Percentiles rank a stretch among this genome's conserved stretches.
Conservation (phyloP, 139 green algal genomes). For the Chlorella sp. region DNA sequence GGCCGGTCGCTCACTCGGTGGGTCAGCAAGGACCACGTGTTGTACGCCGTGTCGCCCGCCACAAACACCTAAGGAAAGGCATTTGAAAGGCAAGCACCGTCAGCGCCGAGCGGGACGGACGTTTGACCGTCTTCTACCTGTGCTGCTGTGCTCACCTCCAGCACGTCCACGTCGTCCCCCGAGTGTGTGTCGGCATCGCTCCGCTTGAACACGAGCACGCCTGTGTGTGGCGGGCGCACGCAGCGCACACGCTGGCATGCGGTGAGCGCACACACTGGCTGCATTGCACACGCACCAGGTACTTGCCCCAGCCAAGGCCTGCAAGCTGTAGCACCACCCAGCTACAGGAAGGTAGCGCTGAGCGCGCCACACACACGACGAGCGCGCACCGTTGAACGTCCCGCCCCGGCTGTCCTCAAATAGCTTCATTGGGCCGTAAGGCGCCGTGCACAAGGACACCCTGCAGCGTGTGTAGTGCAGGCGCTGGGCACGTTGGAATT, state of each 20-base stretch:
- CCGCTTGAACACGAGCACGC: conserved; percentile 10
- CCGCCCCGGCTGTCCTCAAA: conserved; percentile 3
- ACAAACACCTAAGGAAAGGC: conserved; percentile 4
- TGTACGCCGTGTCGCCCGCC: conserved; percentile 9
- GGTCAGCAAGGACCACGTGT: conserved; percentile 12
- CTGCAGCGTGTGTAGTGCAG: too few relatives aligned
- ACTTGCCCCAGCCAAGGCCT: background rate
- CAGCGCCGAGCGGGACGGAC: too few relatives aligned
- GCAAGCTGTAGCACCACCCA: background rate
- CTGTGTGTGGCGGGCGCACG: too few relatives aligned
- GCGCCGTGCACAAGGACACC: background rate
- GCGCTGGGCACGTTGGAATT: too few relatives aligned
- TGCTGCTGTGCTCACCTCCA: too few relatives aligned
- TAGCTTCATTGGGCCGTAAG: conserved; percentile 4
- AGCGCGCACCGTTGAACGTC: conserved; percentile 6
- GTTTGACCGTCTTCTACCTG: too few relatives aligned
- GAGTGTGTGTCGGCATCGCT: background rate
- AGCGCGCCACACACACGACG: too few relatives aligned
- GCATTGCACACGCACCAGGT: too few relatives aligned
- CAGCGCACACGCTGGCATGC: too few relatives aligned
- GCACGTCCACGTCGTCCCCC: background rate
- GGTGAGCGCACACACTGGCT: too few relatives aligned
- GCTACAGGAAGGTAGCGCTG: background rate
- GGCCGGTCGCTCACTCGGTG: conserved; percentile 17
- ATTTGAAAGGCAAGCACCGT: too few relatives aligned